Evolutionary conservation across 257 asterid species (phyloP).

Genomic region (Haberlea rhodopensis): DNA sequence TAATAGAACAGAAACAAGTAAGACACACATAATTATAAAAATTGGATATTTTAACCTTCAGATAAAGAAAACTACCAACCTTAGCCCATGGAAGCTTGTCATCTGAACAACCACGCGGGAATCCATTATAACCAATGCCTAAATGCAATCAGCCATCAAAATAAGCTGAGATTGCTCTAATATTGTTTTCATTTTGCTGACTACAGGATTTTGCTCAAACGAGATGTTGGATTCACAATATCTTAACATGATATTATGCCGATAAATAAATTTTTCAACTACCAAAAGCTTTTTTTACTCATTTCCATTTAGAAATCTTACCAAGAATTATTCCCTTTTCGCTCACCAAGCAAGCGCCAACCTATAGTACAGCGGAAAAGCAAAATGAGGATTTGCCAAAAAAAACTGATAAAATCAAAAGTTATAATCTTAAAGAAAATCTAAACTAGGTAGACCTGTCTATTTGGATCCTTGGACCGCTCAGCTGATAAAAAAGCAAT

Average conservation of each 20-base stretch:
- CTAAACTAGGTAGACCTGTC: slow-evolving; percentile 80
- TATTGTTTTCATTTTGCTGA: background rate
- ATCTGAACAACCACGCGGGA: slow-evolving; percentile 94
- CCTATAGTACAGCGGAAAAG: slow-evolving; percentile 38
- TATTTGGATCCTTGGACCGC: slow-evolving; percentile 93
- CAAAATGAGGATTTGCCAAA: slow-evolving; percentile 2
- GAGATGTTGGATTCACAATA: background rate
- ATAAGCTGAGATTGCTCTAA: slow-evolving; percentile 15
- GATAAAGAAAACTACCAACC: slow-evolving; percentile 34
- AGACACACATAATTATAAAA: slow-evolving; percentile 13
- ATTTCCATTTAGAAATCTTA: slow-evolving; percentile 36
- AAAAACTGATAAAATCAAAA: slow-evolving; percentile 3
- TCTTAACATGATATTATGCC: too few relatives aligned
- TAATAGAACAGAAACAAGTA: slow-evolving; percentile 37
- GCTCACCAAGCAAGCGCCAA: slow-evolving; percentile 98
- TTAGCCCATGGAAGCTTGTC: slow-evolving; percentile 97
- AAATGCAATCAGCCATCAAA: slow-evolving; percentile 22
- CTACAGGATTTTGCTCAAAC: background rate
- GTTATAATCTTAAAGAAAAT: background rate
- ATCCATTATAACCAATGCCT: slow-evolving; percentile 98
- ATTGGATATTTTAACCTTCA: background rate
- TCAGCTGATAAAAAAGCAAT: slow-evolving; percentile 90
- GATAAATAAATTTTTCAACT: too few relatives aligned
- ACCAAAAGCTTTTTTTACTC: background rate
- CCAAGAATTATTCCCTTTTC: slow-evolving; percentile 84